Evolutionary conservation across 1,284 basidiomycete genomes (phyloP).

Genomic region (Neolentinus lepideus): DNA sequence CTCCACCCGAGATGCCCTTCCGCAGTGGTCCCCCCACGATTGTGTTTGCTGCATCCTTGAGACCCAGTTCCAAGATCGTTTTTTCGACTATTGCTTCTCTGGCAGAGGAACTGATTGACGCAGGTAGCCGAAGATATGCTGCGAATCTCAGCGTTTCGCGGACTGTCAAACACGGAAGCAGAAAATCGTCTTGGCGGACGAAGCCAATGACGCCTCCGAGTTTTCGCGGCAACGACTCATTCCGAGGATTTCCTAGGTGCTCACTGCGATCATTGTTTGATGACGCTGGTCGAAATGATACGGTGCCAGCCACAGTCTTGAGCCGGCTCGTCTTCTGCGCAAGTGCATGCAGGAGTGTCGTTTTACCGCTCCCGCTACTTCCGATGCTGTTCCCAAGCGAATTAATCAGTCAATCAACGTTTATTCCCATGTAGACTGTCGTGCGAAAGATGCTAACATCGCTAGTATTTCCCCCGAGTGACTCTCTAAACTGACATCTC

Average conservation of each 20-base stretch:
- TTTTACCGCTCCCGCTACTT: constrained; percentile 2
- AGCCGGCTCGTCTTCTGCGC: neutral
- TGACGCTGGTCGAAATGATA: neutral
- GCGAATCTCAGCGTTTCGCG: constrained; percentile 43
- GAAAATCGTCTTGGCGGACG: constrained; percentile 5
- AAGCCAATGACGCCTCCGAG: neutral
- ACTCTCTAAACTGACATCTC: neutral
- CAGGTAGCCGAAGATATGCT: constrained; percentile 38
- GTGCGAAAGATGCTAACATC: neutral
- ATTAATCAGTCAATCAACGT: no score
- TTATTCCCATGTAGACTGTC: neutral
- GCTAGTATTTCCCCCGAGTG: neutral
- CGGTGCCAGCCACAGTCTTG: neutral
- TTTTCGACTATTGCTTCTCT: constrained; percentile 36
- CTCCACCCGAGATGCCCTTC: constrained; percentile 45
- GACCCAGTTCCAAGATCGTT: constrained; percentile 40
- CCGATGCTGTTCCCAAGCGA: neutral
- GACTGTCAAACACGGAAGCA: constrained; percentile 18
- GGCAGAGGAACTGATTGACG: constrained; percentile 22
- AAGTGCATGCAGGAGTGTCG: constrained; percentile 4
- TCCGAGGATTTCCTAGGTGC: neutral
- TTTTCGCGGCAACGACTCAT: neutral
- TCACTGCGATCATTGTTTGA: neutral
- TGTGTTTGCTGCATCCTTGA: constrained; percentile 38
- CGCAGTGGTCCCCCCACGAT: constrained; percentile 35